A percentile compares a stretch with the other conserved stretches of the same genome.
These are phyloP conservation scores for Dioscorea alata DNA, from an alignment of 106 monocot species.

Conservation along the genomic window DNA sequence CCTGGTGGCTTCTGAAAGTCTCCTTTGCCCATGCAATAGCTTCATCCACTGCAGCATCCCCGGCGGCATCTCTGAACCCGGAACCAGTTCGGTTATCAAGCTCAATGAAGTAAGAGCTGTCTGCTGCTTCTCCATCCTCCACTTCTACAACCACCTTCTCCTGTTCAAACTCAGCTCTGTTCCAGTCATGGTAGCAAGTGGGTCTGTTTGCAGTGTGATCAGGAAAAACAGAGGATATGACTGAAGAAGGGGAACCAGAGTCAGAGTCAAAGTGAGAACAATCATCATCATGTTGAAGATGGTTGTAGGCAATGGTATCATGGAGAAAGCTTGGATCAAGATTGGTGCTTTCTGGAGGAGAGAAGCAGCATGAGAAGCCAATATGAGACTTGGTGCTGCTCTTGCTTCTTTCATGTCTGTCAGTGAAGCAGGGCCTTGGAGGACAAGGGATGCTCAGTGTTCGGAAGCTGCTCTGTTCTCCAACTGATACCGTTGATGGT, in stretches of 20 bases:
- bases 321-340: constrained; percentile 14
- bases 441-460: neutral
- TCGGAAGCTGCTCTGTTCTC: constrained; percentile 1
- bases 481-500: constrained; percentile 17
- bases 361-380: constrained; percentile 26
- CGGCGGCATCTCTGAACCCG: neutral
- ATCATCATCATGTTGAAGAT: neutral
- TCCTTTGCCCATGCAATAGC: constrained; percentile 45
- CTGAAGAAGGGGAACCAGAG: constrained; percentile 15
- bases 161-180: constrained; percentile 7
- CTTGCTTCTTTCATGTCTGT: neutral
- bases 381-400: neutral
- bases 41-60: constrained; percentile 19
- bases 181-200: neutral
- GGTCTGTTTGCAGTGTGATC: constrained; percentile 7
- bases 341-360: constrained; percentile 21
- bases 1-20: constrained; percentile 12
- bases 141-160: constrained; percentile 18
- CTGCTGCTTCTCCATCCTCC: constrained; percentile 12
- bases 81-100: neutral
- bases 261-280: constrained; percentile 10
- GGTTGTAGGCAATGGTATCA: neutral
- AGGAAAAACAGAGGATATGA: constrained; percentile 24
- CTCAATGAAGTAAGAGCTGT: constrained; percentile 19
- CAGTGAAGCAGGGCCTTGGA: neutral